phyloP scores from a whole-genome alignment of 2,329 filamentous ascomycete species.

The Teratosphaeria gauchensis region DNA sequence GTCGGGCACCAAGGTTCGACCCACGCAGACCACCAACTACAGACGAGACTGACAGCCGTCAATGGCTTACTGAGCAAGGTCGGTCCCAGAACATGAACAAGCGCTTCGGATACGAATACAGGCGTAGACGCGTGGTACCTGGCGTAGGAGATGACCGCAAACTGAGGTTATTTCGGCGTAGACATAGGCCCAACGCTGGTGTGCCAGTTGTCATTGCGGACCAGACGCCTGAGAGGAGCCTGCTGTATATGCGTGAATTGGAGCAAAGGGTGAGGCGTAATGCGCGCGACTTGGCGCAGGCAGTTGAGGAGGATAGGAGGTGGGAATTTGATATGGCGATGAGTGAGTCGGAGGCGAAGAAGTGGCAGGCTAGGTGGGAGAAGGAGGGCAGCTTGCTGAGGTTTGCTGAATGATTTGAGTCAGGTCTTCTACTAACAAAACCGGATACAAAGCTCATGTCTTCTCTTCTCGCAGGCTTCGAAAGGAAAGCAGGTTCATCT shows the following conservation, averaged over 20 bases:
- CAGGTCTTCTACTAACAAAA: not conserved
- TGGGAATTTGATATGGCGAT: not conserved
- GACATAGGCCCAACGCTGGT: too few species aligned
- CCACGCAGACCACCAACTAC: not conserved
- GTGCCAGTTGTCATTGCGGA: too few species aligned
- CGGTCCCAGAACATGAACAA: not conserved
- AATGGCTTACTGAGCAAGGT: not conserved
- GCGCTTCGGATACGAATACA: not conserved
- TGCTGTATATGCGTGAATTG: not conserved
- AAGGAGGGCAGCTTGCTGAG: not conserved
- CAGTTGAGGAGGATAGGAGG: not conserved
- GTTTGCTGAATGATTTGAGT: not conserved
- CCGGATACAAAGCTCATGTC: too few species aligned
- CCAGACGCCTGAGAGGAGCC: too few species aligned
- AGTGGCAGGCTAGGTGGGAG: not conserved
- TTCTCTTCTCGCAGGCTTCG: too few species aligned
- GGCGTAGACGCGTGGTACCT: not conserved
- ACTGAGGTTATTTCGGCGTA: not conserved
- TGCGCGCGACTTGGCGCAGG: not conserved
- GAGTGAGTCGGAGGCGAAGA: not conserved
- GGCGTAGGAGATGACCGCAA: not conserved
- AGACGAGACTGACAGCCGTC: not conserved
- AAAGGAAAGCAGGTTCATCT: too few species aligned
- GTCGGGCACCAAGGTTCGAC: not conserved
- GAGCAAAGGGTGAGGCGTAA: not conserved